Conservation (phyloP, 148 eudicot species). For the Oxyria digyna region DNA sequence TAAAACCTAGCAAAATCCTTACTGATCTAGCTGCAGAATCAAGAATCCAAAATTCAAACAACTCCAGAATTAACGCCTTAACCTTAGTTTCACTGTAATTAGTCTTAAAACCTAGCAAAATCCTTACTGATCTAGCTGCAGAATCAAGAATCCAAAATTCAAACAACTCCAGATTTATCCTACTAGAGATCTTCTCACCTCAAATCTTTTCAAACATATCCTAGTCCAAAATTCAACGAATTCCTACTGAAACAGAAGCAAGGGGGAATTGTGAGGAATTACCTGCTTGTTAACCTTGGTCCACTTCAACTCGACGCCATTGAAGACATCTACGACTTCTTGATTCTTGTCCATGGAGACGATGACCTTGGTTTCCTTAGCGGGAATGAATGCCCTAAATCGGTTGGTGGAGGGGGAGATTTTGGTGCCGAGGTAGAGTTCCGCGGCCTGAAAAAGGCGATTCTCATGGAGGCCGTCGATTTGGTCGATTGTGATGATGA, state of each 20-base stretch:
- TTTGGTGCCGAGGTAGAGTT: background rate
- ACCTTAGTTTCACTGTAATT: too few relatives aligned
- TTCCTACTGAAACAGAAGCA: background rate
- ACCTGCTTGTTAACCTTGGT: slow-evolving; percentile 5
- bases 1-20: too few relatives aligned
- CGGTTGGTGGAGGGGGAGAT: background rate
- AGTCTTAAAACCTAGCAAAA: too few relatives aligned
- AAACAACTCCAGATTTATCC: too few relatives aligned
- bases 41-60: too few relatives aligned
- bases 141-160: background rate
- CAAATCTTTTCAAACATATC: background rate
- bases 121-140: background rate
- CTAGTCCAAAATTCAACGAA: too few relatives aligned
- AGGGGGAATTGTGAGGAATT: background rate
- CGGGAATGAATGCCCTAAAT: slow-evolving; percentile 2
- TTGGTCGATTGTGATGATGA: slow-evolving; percentile 2
- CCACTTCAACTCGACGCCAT: slow-evolving; percentile 16
- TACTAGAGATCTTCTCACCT: background rate
- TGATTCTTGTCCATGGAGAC: slow-evolving; percentile 18
- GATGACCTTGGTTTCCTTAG: slow-evolving; percentile 9
- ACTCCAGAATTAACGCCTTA: too few relatives aligned
- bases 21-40: too few relatives aligned
- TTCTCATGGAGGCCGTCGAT: background rate
- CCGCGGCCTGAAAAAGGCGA: background rate
- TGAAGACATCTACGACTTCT: slow-evolving; percentile 14